Conservation (phyloP, 75 land plant species). For the Ceratopteris richardii region DNA sequence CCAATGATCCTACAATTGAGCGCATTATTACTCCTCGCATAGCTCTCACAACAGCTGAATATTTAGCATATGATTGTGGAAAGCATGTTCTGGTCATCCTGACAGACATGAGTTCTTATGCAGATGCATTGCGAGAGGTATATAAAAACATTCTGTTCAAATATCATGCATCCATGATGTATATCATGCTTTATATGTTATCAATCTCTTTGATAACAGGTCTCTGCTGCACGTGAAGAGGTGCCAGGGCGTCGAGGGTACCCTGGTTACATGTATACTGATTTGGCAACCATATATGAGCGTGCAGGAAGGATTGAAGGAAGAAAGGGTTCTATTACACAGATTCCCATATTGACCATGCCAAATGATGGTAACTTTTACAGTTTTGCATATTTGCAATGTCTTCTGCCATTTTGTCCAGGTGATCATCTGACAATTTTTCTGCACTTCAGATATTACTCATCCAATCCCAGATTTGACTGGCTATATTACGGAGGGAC, state of each 20-base stretch:
- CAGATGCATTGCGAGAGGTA: conserved; percentile 99
- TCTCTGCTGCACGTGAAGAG: conserved; percentile 98
- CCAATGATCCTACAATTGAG: conserved; percentile 97
- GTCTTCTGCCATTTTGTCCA: background rate
- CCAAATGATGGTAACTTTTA: conserved; percentile 88
- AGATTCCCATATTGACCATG: conserved; percentile 97
- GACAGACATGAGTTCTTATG: conserved; percentile 96
- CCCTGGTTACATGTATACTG: conserved; percentile 99
- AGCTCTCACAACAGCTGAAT: conserved; percentile 98
- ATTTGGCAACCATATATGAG: conserved; percentile 95
- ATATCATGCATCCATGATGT: too few relatives aligned
- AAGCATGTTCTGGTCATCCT: conserved; percentile 94
- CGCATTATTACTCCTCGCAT: conserved; percentile 97
- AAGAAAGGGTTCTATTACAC: conserved; percentile 92
- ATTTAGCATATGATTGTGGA: conserved; percentile 97
- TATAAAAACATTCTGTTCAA: background rate
- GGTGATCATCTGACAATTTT: too few relatives aligned
- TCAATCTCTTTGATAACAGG: conserved; percentile 39
- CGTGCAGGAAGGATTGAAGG: conserved; percentile 99
- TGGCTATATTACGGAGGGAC: conserved; percentile 93
- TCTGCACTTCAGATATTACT: conserved; percentile 98
- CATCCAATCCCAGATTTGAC: conserved; percentile 98
- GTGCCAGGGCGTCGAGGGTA: conserved; percentile 99
- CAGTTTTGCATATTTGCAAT: background rate
- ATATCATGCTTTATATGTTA: too few relatives aligned